Conservation (phyloP, 2,329 filamentous ascomycete genomes). For the Emericellopsis atlantica region DNA sequence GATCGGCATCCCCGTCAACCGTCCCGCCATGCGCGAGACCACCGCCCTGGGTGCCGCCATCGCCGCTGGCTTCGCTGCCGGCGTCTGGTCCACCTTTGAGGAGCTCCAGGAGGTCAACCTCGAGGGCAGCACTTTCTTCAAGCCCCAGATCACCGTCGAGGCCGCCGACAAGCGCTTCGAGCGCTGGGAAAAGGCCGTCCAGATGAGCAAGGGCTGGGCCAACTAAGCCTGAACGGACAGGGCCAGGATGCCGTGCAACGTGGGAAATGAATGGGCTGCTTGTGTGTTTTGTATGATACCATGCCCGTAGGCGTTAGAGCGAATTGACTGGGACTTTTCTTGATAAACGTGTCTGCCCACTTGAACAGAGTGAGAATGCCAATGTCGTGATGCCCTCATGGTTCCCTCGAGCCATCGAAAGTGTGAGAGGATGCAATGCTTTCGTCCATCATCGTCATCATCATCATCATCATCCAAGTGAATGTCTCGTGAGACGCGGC, state of each 20-base stretch:
- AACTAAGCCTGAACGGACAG: not conserved
- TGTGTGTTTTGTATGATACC: constrained; percentile 2
- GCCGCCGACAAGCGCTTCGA: constrained; percentile 52
- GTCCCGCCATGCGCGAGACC: constrained; percentile 73
- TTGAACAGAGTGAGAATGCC: too few species aligned
- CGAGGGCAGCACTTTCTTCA: constrained; percentile 56
- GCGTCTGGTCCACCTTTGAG: constrained; percentile 61
- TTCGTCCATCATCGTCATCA: too few species aligned
- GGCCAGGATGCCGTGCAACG: not conserved
- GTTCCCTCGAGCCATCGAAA: too few species aligned
- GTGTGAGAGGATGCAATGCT: too few species aligned
- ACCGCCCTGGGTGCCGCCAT: constrained; percentile 74
- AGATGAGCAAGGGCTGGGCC: constrained; percentile 66
- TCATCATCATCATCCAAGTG: too few species aligned
- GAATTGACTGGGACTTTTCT: not conserved
- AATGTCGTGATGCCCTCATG: too few species aligned
- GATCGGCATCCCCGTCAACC: constrained; percentile 65
- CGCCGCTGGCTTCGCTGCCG: constrained; percentile 66
- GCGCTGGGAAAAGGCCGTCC: constrained; percentile 64
- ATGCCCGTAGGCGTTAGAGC: not conserved
- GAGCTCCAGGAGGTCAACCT: constrained; percentile 62
- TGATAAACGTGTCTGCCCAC: too few species aligned
- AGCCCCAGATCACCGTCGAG: constrained; percentile 47
- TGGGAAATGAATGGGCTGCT: not conserved
- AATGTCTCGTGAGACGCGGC: too few species aligned